A percentile compares a stretch with the other conserved stretches of the same genome.
These are phyloP conservation scores for Aspergillus brunneoviolaceus DNA, from an alignment of 2,329 filamentous ascomycete species.

Conservation along the genomic window DNA sequence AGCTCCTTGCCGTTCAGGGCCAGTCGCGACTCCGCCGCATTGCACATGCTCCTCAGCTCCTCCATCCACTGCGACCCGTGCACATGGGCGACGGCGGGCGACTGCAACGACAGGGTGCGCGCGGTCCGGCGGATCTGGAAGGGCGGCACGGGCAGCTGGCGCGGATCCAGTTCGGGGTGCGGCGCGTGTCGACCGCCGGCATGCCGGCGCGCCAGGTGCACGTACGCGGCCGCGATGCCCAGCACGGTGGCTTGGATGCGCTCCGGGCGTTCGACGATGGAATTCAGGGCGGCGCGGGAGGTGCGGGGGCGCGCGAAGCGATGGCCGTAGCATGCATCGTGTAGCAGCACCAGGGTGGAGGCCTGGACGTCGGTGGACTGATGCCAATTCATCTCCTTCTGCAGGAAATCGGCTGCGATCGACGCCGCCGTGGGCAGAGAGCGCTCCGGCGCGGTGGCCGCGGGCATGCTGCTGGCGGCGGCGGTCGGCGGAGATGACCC, in stretches of 20 bases:
- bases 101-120: constrained; percentile 68
- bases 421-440: constrained; percentile 49
- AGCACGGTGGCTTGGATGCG: constrained; percentile 79
- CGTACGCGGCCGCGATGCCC: constrained; percentile 83
- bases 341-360: constrained; percentile 78
- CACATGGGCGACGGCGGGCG: constrained; percentile 80
- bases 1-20: constrained; percentile 77
- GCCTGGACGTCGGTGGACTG: constrained; percentile 46
- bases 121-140: constrained; percentile 84
- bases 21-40: constrained; percentile 73
- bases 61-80: constrained; percentile 94
- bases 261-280: constrained; percentile 92
- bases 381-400: constrained; percentile 66
- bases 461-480: constrained; percentile 27
- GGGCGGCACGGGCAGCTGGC: constrained; percentile 61
- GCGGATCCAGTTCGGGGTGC: constrained; percentile 60
- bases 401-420: constrained; percentile 68
- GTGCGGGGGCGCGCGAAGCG: constrained; percentile 82
- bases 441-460: constrained; percentile 22
- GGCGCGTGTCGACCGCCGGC: constrained; percentile 67
- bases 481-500: constrained; percentile 25
- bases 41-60: constrained; percentile 82
- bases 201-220: constrained; percentile 81
- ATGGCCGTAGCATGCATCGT: constrained; percentile 94
- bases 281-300: constrained; percentile 66